Conservation (phyloP, 2,329 filamentous ascomycete genomes). For the Diaporthe citri region DNA sequence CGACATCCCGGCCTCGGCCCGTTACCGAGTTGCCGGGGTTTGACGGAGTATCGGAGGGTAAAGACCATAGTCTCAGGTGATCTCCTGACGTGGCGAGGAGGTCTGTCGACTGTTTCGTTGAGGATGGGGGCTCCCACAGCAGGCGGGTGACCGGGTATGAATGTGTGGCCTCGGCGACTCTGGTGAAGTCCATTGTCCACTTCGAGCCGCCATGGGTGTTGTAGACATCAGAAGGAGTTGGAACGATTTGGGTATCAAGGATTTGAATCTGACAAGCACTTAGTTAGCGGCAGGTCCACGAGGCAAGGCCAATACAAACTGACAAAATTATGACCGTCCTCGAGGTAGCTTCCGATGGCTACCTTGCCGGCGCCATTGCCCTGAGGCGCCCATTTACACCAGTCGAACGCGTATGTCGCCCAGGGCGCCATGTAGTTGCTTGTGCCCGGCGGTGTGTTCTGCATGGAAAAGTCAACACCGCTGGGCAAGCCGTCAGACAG, state of each 20-base stretch:
- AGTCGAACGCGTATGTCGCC: slow-evolving; percentile 97
- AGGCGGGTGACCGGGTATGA: slow-evolving; percentile 97
- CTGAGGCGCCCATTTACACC: slow-evolving; percentile 97
- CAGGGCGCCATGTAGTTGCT: slow-evolving; percentile 96
- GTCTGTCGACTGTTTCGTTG: slow-evolving; percentile 95
- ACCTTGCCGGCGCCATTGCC: slow-evolving; percentile 88
- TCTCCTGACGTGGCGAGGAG: slow-evolving; percentile 95
- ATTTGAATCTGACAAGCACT: slow-evolving; percentile 84
- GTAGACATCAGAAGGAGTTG: slow-evolving; percentile 77
- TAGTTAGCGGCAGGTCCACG: not conserved
- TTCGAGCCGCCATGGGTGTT: slow-evolving; percentile 75
- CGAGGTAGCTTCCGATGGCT: slow-evolving; percentile 94
- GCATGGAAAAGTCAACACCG: slow-evolving; percentile 73
- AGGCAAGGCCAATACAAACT: slow-evolving; percentile 46
- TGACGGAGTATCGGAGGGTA: slow-evolving; percentile 76
- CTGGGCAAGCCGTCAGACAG: slow-evolving; percentile 79
- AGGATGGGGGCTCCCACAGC: slow-evolving; percentile 94
- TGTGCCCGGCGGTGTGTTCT: slow-evolving; percentile 76
- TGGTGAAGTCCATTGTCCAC: slow-evolving; percentile 88
- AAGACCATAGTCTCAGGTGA: slow-evolving; percentile 92
- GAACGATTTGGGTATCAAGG: slow-evolving; percentile 84
- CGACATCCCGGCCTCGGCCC: slow-evolving; percentile 69
- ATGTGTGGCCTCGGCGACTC: slow-evolving; percentile 95
- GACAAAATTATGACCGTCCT: slow-evolving; percentile 99
- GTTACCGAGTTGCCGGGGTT: slow-evolving; percentile 76